Evolutionary conservation across 345 rosid species (phyloP), one percentile per base, ranked within the genome.

Genomic region (Trapa bicornis): DNA sequence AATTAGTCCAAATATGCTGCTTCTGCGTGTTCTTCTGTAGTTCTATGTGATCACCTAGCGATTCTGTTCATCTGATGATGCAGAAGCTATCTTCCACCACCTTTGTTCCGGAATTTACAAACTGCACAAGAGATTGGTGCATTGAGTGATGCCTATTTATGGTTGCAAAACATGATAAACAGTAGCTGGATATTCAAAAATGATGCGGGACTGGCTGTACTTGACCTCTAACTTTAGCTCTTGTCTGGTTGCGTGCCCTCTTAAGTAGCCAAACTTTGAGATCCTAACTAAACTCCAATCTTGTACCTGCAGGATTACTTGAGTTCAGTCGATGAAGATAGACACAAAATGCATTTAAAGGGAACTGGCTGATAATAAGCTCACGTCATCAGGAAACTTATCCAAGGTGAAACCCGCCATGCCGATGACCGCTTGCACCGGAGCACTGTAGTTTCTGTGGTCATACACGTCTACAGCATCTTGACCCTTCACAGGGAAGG

Each of bases 341-440:
- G n/a, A 14, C 29, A n/a, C 11, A 10, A 37, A 38, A 42, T 64
- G 15, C 7, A 41, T 17, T 11, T 14, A 14, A 38, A 62, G 41
- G 67, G 12, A 65, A 35, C 6, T 3, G 43, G 0, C 57, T 33
- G 29, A 22, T 22, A 22, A 22, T 61, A 1, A 10, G 69, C 82
- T 71, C 72, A 83, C 90, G 41, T 13, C 29, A 22, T 29, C 2
- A 14, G 65, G 35, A 79, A 84, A 83, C 0, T 37, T 50, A 68
- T 85, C 87, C 48, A 87, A 41, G 7, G 68, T 37, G 6, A 15
- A 76, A 87, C 64, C 90, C 90, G 37, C 88, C 94, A 81, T 85
- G 67, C 94, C 94, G 37, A 85, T 82, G 35, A 85, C 65, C 12
- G 75, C 82, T 1, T 85, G 94, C 42, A 85, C 81, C 0, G 90